phyloP scores from a whole-genome alignment of 1,284 basidiomycete species.

The Chalciporus sp. region DNA sequence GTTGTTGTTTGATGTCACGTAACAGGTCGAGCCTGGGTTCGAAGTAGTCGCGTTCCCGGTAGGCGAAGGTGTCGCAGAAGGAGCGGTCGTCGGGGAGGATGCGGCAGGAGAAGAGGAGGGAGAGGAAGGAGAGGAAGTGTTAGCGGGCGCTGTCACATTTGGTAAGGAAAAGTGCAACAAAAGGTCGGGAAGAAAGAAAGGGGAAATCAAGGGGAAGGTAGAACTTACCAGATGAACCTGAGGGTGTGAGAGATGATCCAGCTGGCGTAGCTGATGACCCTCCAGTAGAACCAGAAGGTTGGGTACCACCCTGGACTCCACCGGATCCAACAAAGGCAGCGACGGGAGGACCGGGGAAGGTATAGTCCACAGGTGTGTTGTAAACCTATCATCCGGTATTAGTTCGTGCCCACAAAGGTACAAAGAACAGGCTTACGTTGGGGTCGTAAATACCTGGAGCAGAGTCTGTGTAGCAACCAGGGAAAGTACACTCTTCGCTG shows the following conservation, averaged over 20 bases:
- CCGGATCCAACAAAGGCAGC: constrained; percentile 28
- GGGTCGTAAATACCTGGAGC: constrained; percentile 63
- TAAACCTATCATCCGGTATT: constrained; percentile 35
- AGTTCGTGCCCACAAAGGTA: background rate
- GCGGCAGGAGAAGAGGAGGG: constrained; percentile 5
- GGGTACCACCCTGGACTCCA: constrained; percentile 17
- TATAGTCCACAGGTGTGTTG: constrained; percentile 35
- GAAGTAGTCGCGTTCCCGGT: constrained; percentile 5
- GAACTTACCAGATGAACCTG: constrained; percentile 22
- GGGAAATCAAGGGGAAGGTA: background rate
- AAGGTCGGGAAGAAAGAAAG: background rate
- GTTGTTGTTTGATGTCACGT: constrained; percentile 17
- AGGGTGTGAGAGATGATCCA: constrained; percentile 13
- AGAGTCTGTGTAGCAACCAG: constrained; percentile 62
- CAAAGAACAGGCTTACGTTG: constrained; percentile 35
- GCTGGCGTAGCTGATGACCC: constrained; percentile 21
- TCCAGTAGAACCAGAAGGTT: constrained; percentile 19
- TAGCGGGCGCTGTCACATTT: constrained; percentile 22
- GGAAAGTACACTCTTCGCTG: constrained; percentile 56
- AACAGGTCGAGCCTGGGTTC: constrained; percentile 18
- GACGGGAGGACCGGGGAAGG: constrained; percentile 44
- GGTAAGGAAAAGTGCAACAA: constrained; percentile 20
- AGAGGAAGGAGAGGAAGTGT: constrained; percentile 18
- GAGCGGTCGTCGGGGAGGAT: background rate
- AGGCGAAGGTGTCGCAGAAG: constrained; percentile 9